phyloP scores from a whole-genome alignment of 441 rosid species.

The Euphorbia celastroides region DNA sequence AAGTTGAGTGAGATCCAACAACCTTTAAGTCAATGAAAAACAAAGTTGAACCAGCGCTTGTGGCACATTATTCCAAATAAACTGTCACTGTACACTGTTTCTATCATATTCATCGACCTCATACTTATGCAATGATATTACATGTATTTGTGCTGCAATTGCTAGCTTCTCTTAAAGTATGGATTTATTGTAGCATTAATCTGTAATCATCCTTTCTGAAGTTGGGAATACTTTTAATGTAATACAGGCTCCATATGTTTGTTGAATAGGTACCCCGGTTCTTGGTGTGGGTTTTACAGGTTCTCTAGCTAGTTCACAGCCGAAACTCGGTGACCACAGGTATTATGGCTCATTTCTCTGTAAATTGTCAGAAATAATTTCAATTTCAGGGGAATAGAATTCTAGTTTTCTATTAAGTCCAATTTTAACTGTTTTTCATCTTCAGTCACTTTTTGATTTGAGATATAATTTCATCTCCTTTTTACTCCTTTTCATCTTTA shows the following conservation, averaged over 20 bases:
- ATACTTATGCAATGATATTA: not conserved
- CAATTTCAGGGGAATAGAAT: not conserved
- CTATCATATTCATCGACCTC: not conserved
- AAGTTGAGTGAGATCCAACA: no score
- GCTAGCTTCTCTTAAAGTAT: not conserved
- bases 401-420: not conserved
- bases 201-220: not conserved
- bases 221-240: not conserved
- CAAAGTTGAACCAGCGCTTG: no score
- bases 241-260: not conserved
- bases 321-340: constrained; percentile 88
- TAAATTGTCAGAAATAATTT: not conserved
- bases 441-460: not conserved
- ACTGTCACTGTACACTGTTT: no score
- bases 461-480: no score
- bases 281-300: constrained; percentile 94
- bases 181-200: not conserved
- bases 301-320: constrained; percentile 55
- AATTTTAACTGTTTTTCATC: not conserved
- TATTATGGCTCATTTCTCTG: constrained; percentile 5
- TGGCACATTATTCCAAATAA: no score
- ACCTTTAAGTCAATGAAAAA: no score
- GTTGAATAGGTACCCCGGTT: constrained; percentile 55
- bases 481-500: no score
- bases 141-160: not conserved